A percentile compares a stretch with the other conserved stretches of the same genome.
phyloP scores from a whole-genome alignment of 1,284 basidiomycete genomes.

The Leccinum brunneo-olivaceum region DNA sequence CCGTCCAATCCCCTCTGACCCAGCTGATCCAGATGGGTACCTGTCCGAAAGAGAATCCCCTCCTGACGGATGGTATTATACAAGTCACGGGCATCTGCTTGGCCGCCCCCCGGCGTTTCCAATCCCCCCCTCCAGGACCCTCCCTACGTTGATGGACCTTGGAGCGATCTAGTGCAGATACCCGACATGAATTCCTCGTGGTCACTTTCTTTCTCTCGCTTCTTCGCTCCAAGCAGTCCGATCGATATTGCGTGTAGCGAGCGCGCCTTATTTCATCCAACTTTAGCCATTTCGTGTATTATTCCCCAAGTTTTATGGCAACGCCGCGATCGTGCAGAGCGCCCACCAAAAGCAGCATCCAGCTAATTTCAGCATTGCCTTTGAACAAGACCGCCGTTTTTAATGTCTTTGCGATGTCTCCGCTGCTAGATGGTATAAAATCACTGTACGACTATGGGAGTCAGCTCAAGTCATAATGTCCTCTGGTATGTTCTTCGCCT shows the following conservation, averaged over 20 bases:
- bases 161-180: constrained; percentile 34
- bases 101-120: constrained; percentile 21
- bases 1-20: neutral
- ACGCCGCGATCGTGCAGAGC: constrained; percentile 28
- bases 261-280: constrained; percentile 29
- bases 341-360: constrained; percentile 17
- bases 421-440: constrained; percentile 24
- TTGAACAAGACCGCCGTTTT: constrained; percentile 22
- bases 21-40: constrained; percentile 2
- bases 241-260: constrained; percentile 31
- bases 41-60: constrained; percentile 2
- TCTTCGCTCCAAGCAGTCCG: constrained; percentile 30
- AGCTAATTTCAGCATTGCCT: constrained; percentile 29
- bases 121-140: constrained; percentile 19
- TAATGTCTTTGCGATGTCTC: constrained; percentile 17
- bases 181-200: constrained; percentile 34
- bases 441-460: constrained; percentile 13
- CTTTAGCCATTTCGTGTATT: constrained; percentile 27
- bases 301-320: constrained; percentile 21
- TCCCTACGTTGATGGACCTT: constrained; percentile 25
- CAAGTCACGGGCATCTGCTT: constrained; percentile 13
- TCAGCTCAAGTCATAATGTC: constrained; percentile 18
- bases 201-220: constrained; percentile 28
- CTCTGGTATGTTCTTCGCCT: constrained; percentile 14
- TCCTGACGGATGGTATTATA: constrained; percentile 4